Evolutionary conservation across 2,329 filamentous ascomycete species (phyloP).

Genomic region (Metarhizium sp.): DNA sequence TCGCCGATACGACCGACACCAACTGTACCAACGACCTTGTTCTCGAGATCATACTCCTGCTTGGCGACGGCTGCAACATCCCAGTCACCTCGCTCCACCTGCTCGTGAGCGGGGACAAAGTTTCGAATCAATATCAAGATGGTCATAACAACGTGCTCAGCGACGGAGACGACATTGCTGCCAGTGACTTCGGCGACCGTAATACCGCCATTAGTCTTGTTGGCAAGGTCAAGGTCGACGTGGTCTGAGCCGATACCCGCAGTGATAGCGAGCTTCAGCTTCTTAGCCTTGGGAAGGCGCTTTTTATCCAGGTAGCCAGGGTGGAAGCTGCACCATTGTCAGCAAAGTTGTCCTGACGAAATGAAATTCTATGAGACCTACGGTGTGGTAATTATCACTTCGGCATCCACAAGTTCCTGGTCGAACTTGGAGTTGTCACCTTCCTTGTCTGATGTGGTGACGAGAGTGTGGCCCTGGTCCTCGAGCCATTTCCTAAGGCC

Average conservation of each 20-base stretch:
- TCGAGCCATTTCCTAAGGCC: constrained; percentile 96
- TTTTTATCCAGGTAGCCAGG: constrained; percentile 95
- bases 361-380: constrained; percentile 28
- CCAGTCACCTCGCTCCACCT: constrained; percentile 84
- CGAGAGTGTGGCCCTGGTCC: constrained; percentile 88
- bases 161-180: constrained; percentile 96
- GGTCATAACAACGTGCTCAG: constrained; percentile 99
- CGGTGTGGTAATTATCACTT: constrained; percentile 99
- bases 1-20: constrained; percentile 96
- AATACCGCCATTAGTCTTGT: constrained; percentile 95
- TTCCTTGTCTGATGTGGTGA: constrained; percentile 98
- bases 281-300: constrained; percentile 96
- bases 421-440: constrained; percentile 88
- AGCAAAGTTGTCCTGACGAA: background rate
- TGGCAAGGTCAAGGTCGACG: constrained; percentile 92
- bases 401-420: constrained; percentile 89
- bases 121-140: constrained; percentile 94
- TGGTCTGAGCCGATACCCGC: constrained; percentile 98
- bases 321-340: constrained; percentile 62
- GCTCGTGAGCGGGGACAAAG: constrained; percentile 95
- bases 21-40: constrained; percentile 96
- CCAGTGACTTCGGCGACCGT: constrained; percentile 97
- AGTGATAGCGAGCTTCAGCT: constrained; percentile 93
- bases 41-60: constrained; percentile 96
- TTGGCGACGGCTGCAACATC: constrained; percentile 92